A percentile compares a stretch with the other conserved stretches of the same genome.
phyloP scores from a whole-genome alignment of 1,284 basidiomycete genomes.

The Psilocybe mexicana region DNA sequence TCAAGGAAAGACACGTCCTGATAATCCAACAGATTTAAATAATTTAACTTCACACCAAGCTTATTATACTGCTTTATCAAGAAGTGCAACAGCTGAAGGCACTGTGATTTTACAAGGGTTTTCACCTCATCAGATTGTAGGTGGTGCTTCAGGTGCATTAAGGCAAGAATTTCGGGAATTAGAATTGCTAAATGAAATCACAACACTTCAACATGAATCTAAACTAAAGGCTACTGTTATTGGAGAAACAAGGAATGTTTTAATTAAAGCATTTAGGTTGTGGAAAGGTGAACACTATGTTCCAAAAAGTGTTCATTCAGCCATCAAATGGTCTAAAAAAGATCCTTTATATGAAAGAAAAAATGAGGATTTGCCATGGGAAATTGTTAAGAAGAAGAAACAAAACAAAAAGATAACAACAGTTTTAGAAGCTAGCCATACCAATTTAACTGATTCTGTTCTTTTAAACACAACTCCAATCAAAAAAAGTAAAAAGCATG shows the following conservation, averaged over 20 bases:
- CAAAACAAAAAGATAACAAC: no score
- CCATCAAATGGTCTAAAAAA: conserved; percentile 11
- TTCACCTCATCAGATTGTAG: conserved; percentile 19
- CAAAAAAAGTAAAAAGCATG: no score
- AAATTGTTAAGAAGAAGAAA: no score
- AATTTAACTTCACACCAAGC: conserved; percentile 24
- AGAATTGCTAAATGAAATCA: conserved; percentile 30
- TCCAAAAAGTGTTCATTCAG: conserved; percentile 4
- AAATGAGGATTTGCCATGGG: no score
- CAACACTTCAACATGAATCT: conserved; percentile 9
- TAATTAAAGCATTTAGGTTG: neutral
- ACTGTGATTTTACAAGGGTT: conserved; percentile 30
- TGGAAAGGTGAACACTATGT: conserved; percentile 14
- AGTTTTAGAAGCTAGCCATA: no score
- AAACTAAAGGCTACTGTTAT: neutral
- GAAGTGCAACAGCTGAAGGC: conserved; percentile 23
- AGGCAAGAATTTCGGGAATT: conserved; percentile 31
- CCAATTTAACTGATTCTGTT: no score
- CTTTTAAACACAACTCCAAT: no score
- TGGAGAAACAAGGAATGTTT: no score
- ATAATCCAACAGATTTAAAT: conserved; percentile 28
- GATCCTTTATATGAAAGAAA: no score
- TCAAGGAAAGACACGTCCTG: conserved; percentile 28
- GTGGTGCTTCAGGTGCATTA: conserved; percentile 22
- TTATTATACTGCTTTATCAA: conserved; percentile 27